These are phyloP conservation scores for Sphaerobolus stellatus DNA, from an alignment of 1,284 basidiomycete species.

Conservation along the genomic window DNA sequence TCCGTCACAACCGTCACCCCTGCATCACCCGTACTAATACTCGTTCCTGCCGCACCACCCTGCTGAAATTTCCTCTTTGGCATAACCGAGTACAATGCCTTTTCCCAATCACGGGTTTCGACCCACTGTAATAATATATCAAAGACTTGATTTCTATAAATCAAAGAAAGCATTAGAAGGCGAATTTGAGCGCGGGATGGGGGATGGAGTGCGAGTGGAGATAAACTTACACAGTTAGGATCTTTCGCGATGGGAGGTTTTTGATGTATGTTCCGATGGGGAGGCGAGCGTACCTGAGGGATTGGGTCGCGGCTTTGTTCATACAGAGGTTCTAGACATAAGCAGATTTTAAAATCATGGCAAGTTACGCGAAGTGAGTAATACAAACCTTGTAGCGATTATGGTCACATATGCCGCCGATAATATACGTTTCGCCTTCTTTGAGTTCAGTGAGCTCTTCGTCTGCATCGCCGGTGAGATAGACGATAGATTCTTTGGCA, in stretches of 20 bases:
- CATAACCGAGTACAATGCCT: slow-evolving; percentile 82
- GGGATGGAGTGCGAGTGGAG: not conserved
- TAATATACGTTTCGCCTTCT: slow-evolving; percentile 88
- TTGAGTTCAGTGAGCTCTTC: slow-evolving; percentile 81
- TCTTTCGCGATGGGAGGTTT: slow-evolving; percentile 85
- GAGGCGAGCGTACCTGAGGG: slow-evolving; percentile 83
- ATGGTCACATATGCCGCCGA: slow-evolving; percentile 95
- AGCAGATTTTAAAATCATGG: slow-evolving; percentile 14
- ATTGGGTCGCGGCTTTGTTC: slow-evolving; percentile 76
- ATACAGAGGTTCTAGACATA: slow-evolving; percentile 79
- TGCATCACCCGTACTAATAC: too few relatives aligned
- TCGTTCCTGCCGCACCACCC: too few relatives aligned
- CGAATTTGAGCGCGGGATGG: not conserved
- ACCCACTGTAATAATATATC: slow-evolving; percentile 92
- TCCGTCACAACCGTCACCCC: not conserved
- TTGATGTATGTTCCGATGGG: slow-evolving; percentile 89
- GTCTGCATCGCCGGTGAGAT: slow-evolving; percentile 93
- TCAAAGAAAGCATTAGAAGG: not conserved
- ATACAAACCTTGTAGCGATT: slow-evolving; percentile 89
- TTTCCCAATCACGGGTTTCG: slow-evolving; percentile 79
- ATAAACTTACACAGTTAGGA: slow-evolving; percentile 83
- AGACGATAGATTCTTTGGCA: slow-evolving; percentile 70
- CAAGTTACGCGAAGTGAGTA: slow-evolving; percentile 6
- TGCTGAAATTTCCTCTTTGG: slow-evolving; percentile 84
- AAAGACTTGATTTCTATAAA: slow-evolving; percentile 51